A percentile compares a stretch with the other conserved stretches of the same genome.
phyloP scores from a whole-genome alignment of 2,329 filamentous ascomycete genomes.

The Amylocarpus encephaloides region DNA sequence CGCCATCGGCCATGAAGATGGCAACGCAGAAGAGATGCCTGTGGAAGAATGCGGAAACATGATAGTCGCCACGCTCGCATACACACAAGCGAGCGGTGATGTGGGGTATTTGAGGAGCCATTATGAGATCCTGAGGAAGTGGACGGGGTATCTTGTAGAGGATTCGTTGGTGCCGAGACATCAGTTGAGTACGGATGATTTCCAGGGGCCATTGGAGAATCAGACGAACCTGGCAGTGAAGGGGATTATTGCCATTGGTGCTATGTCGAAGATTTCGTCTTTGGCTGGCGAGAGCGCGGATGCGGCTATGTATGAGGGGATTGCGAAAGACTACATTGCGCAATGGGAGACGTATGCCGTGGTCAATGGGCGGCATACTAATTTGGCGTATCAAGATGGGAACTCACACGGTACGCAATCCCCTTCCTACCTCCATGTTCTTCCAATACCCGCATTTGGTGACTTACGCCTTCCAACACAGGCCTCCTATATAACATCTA shows the following conservation, averaged over 20 bases:
- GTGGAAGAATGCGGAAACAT: constrained; percentile 78
- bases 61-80: constrained; percentile 74
- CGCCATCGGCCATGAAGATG: constrained; percentile 61
- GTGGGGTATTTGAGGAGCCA: constrained; percentile 54
- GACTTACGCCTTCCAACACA: not conserved
- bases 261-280: constrained; percentile 66
- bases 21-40: constrained; percentile 69
- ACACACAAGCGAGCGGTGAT: constrained; percentile 51
- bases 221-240: constrained; percentile 81
- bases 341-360: constrained; percentile 69
- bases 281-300: constrained; percentile 54
- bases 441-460: not conserved
- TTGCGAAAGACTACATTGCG: constrained; percentile 63
- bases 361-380: constrained; percentile 58
- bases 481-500: constrained; percentile 72
- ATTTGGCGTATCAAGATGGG: constrained; percentile 68
- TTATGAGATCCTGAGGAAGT: constrained; percentile 68
- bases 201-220: constrained; percentile 70
- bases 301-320: constrained; percentile 49
- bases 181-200: constrained; percentile 78
- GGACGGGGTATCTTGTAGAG: constrained; percentile 70
- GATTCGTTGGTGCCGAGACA: constrained; percentile 68
- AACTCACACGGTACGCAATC: constrained; percentile 33
- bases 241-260: constrained; percentile 75
- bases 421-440: not conserved